These are phyloP conservation scores for Gynostemma pentaphyllum DNA, from an alignment of 306 rosid species.

Conservation along the genomic window DNA sequence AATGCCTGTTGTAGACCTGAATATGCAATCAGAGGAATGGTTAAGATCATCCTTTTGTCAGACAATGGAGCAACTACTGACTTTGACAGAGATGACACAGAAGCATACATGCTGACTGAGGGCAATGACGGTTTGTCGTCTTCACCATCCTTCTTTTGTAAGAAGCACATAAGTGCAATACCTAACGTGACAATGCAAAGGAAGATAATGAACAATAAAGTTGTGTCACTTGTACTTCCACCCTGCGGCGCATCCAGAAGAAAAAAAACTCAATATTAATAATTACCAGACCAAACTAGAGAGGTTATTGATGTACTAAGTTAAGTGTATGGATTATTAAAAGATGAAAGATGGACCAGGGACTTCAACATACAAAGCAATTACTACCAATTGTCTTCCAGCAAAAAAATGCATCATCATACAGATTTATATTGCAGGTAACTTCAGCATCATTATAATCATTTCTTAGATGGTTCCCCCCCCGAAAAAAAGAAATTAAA, in stretches of 20 bases:
- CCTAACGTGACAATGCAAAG: conserved; percentile 70
- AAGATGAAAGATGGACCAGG: background rate
- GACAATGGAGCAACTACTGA: conserved; percentile 43
- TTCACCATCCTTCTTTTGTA: conserved; percentile 39
- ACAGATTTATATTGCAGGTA: no score
- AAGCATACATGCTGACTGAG: conserved; percentile 27
- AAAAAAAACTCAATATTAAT: background rate
- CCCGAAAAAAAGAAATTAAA: conserved; percentile 15
- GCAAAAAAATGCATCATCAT: no score
- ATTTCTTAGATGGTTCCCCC: background rate
- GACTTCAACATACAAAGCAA: background rate
- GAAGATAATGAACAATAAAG: conserved; percentile 61
- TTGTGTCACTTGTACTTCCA: conserved; percentile 50
- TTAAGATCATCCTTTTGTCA: conserved; percentile 60
- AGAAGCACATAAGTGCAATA: conserved; percentile 64
- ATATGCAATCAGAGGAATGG: conserved; percentile 82
- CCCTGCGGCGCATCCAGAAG: conserved; percentile 37
- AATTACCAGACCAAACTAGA: background rate
- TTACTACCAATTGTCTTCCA: background rate
- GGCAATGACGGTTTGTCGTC: conserved; percentile 24
- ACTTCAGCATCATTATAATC: background rate
- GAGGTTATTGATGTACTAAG: background rate
- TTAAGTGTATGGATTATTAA: background rate
- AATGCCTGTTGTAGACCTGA: conserved; percentile 96
- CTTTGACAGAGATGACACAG: conserved; percentile 40